Evolutionary conservation across 345 rosid genomes (phyloP), one percentile per base, ranked within the genome.

Genomic region (Litchi chinensis): DNA sequence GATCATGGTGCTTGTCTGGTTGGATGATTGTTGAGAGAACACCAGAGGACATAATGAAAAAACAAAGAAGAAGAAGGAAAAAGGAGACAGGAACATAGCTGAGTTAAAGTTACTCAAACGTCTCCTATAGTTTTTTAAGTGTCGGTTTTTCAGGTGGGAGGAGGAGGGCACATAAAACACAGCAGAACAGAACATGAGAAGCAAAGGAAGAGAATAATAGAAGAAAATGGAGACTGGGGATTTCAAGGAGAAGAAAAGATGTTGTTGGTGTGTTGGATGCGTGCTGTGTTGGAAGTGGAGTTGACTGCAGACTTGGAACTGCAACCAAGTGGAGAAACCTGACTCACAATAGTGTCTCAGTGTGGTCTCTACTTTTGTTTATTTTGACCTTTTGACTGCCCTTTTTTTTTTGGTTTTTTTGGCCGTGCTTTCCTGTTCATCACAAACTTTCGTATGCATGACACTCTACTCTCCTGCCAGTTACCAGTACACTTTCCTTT

Each of bases 1-100:
- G 79, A 39, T 69, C 95, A 95, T 90, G 66, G 71, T 76, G 64
- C 0, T 57, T 37, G 22, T 82, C 79, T 93, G 98, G 80, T 68
- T 72, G 16, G 80, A 6, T 39, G 91, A 76, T 11, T 83, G 65
- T 65, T 80, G 78, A 65, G 87, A 85, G 70, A 75, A 77, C 50
- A 70, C 89, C 5, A 57, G 43, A 52, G 86, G 80, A 41, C 59
- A 74, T 10, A 77, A 15, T 21, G 63, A 57, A 6, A 60, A 21
- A 1, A 60, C 22, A 22, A 22, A 19, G 65, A 60, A 60, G 28
- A n/a, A 21, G 69, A 81, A 76, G 68, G 79, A 78, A 70, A 81
- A 56, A 60, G 81, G 10, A 50, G 67, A 82, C 46, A 79, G n/a
- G 52, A 76, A 6, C 6, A 28, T 16, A 3, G 6, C 46, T 9